Base-by-base conservation (phyloP, 768 basidiomycete genomes). In the Boletus coccyginus region DNA sequence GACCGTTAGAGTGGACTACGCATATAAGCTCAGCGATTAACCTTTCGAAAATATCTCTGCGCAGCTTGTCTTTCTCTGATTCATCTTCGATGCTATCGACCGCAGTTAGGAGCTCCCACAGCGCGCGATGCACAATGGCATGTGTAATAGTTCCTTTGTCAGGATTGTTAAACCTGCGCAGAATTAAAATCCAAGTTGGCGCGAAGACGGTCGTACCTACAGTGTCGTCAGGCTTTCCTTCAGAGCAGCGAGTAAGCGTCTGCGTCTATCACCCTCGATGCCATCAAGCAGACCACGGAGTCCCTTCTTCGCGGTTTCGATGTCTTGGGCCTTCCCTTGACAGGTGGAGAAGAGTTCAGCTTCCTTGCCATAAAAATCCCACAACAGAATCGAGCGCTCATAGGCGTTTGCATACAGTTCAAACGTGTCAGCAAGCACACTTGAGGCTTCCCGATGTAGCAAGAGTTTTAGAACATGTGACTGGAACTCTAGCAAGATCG, bases 311-410 rank as follows among this genome's bases (percentile, higher is more conserved):
- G 82, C 81, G 14, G 74, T 73, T 58, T 83, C 87, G 67, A 84
- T 86, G 46, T 88, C 84, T 48, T 81, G 81, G 0, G 78, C 80
- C 44, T 81, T 85, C 14, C 83, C 84, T 19, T 66, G 74, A 0
- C 77, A 81, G 7, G 80, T 61, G 7, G 73, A 77, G 71, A 96
- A 93, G 32, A 98, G 73, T 3, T 80, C 76, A 1, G 86, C 87
- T 70, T 98, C 94, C 69, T 90, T 91, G 14, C 94, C 94, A 61
- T 94, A 98, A 60, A 97, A 93, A 57, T 94, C 92, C 17, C 88
- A 83, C 7, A 96, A 75, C 7, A 98, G 77, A 21, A 92, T 75
- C 0, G 87, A 81, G 19, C 92, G 83, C 64, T 96, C 93, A 61
- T 90, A 90, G 1, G 91, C 85, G 49, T 93, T 92, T 8, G 88